phyloP scores from a whole-genome alignment of 2,329 filamentous ascomycete genomes.

The Botrytis tulipae region DNA sequence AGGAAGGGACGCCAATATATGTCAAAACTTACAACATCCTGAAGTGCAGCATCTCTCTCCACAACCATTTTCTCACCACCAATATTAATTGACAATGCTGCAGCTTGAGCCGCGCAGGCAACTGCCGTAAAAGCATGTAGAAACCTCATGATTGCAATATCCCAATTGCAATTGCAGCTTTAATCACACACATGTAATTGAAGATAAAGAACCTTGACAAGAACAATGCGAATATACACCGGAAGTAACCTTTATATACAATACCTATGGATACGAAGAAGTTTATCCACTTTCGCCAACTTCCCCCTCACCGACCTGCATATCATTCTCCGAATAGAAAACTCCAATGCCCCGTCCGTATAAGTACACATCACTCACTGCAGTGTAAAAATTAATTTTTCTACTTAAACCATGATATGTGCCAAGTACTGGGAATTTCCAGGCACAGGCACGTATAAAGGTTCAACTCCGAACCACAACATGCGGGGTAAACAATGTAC shows the following conservation, averaged over 20 bases:
- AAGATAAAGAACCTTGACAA: neutral
- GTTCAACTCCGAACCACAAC: neutral
- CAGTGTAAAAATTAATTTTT: neutral
- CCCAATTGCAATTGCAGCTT: slow-evolving; percentile 6
- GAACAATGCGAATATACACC: neutral
- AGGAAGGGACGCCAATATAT: neutral
- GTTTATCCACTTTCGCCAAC: neutral
- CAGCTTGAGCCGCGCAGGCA: slow-evolving; percentile 45
- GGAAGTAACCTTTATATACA: slow-evolving; percentile 10
- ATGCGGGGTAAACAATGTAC: slow-evolving; percentile 9
- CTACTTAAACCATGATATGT: neutral
- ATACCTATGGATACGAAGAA: neutral
- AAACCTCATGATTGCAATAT: slow-evolving; percentile 41
- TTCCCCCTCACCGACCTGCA: slow-evolving; percentile 1
- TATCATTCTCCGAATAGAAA: neutral
- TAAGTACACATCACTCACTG: neutral
- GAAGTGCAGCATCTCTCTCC: slow-evolving; percentile 51
- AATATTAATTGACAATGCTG: slow-evolving; percentile 45
- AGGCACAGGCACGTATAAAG: slow-evolving; percentile 1
- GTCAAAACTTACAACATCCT: slow-evolving; percentile 51
- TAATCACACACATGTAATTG: neutral
- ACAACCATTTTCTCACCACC: slow-evolving; percentile 49
- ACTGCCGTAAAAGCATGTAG: slow-evolving; percentile 37
- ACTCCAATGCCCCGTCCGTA: neutral
- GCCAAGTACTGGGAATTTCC: neutral